Conservation (phyloP, 352 stramenopile species). For the Detonula confervacea region DNA sequence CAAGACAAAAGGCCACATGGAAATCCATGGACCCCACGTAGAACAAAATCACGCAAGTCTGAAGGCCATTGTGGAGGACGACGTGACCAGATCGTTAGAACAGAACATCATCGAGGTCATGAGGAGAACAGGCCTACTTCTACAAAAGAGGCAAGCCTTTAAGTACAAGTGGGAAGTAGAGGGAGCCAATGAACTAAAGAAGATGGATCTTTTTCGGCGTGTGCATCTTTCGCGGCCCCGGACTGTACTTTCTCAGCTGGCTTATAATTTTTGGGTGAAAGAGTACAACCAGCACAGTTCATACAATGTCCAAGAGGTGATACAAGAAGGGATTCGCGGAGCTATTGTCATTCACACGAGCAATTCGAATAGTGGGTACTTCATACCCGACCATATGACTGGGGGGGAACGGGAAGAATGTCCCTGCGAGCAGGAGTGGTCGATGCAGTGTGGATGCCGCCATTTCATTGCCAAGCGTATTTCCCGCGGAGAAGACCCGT, state of each 20-base stretch:
- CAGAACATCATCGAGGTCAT: slow-evolving; percentile 21
- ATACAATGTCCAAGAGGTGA: neutral
- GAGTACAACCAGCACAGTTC: neutral
- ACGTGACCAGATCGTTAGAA: slow-evolving; percentile 2
- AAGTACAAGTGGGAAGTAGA: slow-evolving; percentile 4
- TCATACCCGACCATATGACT: neutral
- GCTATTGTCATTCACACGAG: neutral
- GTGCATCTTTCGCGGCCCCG: neutral
- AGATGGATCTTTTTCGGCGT: neutral
- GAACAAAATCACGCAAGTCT: slow-evolving; percentile 25
- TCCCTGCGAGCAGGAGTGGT: neutral
- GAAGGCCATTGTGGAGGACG: slow-evolving; percentile 1
- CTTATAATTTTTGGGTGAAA: slow-evolving; percentile 5
- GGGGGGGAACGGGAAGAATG: neutral
- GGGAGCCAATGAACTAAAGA: neutral
- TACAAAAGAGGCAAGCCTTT: neutral
- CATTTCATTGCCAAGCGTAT: neutral
- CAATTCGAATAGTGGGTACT: neutral
- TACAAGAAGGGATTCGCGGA: neutral
- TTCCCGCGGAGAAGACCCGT: neutral
- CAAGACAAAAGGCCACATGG: neutral
- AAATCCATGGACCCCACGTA: neutral
- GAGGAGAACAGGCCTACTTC: neutral
- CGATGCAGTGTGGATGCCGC: neutral
- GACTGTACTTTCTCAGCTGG: neutral